Conservation (phyloP, 257 asterid species). For the Thymus mandschuricus region DNA sequence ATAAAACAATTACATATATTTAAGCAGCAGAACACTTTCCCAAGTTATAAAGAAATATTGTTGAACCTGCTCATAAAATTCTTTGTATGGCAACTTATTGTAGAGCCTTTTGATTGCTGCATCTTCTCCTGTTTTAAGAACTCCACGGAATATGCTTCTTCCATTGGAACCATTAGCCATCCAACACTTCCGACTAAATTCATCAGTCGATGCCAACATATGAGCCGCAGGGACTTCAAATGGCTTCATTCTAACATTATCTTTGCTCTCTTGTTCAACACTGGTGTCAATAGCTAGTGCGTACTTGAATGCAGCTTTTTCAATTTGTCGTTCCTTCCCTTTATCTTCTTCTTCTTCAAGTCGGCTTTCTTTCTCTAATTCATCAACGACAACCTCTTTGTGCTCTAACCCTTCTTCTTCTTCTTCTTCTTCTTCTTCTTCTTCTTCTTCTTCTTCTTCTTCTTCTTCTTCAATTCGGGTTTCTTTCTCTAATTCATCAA, state of each 20-base stretch:
- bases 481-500: too few species aligned
- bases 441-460: too few species aligned
- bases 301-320: too few species aligned
- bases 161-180: not conserved
- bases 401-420: too few species aligned
- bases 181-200: not conserved
- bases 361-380: not conserved
- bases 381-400: not conserved
- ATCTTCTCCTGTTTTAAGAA: not conserved
- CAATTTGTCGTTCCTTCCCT: too few species aligned
- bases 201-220: not conserved
- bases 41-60: not conserved
- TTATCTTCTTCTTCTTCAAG: too few species aligned
- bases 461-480: too few species aligned
- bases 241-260: too few species aligned
- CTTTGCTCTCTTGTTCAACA: too few species aligned
- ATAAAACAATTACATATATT: constrained; percentile 11
- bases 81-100: not conserved
- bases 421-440: too few species aligned
- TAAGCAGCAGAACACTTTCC: not conserved
- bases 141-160: not conserved
- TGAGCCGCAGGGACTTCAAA: not conserved
- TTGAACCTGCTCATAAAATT: not conserved
- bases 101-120: not conserved
- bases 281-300: too few species aligned